A percentile compares a stretch with the other conserved stretches of the same genome.
These are phyloP conservation scores for Nemophila menziesii DNA, from an alignment of 257 asterid species.

Conservation along the genomic window DNA sequence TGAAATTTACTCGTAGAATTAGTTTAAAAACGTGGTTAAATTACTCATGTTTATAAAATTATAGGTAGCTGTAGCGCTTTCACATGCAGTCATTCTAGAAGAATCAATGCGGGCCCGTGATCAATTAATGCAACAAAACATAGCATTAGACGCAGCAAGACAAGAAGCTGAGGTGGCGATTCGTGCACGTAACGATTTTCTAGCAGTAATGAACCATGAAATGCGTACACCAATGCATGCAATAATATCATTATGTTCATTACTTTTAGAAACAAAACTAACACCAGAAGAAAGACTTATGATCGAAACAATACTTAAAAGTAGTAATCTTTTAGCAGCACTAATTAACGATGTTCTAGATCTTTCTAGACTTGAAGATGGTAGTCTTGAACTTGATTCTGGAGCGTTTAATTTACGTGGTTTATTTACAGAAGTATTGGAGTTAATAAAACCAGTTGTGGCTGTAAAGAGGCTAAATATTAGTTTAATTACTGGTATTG, in stretches of 20 bases:
- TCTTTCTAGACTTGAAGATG: constrained; percentile 67
- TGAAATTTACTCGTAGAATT: not conserved
- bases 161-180: constrained; percentile 57
- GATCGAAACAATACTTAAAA: constrained; percentile 64
- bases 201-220: constrained; percentile 75
- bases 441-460: constrained; percentile 59
- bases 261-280: constrained; percentile 59
- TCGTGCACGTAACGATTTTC: constrained; percentile 52
- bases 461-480: constrained; percentile 48
- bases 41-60: not conserved
- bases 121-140: constrained; percentile 56
- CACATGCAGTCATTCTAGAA: constrained; percentile 74
- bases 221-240: constrained; percentile 76
- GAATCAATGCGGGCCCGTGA: constrained; percentile 64
- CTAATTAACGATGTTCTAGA: constrained; percentile 61
- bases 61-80: constrained; percentile 79
- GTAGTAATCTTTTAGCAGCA: constrained; percentile 55
- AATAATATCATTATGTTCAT: constrained; percentile 47
- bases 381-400: constrained; percentile 46
- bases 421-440: constrained; percentile 50
- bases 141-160: constrained; percentile 48
- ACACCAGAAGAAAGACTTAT: constrained; percentile 56
- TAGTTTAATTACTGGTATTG: constrained; percentile 33
- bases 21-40: too few relatives aligned
- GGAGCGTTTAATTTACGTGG: constrained; percentile 43